Conservation (phyloP, 495 filamentous ascomycete genomes). For the Sabuloglossum arenarium region DNA sequence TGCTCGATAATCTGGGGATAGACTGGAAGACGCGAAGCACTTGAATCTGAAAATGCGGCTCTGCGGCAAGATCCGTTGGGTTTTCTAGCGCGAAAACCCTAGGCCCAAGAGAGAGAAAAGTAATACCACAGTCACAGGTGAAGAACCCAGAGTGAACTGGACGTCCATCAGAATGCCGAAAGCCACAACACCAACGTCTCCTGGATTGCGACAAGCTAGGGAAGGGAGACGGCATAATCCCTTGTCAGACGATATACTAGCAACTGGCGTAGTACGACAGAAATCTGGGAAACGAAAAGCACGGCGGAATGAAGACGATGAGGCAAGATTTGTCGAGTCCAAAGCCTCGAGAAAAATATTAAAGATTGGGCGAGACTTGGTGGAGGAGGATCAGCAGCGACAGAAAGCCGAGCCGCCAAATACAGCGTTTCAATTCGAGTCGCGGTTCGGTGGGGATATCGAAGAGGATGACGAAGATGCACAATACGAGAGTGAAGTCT, state of each 20-base stretch:
- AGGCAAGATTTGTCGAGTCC: slow-evolving; percentile 2
- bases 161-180: background rate
- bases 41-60: background rate
- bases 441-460: slow-evolving; percentile 29
- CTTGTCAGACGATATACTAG: slow-evolving; percentile 4
- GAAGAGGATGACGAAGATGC: slow-evolving; percentile 22
- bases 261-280: background rate
- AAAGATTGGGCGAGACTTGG: slow-evolving; percentile 21
- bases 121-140: no score
- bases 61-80: background rate
- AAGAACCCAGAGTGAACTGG: no score
- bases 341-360: slow-evolving; percentile 5
- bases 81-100: background rate
- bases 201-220: background rate
- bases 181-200: background rate
- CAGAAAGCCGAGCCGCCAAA: slow-evolving; percentile 18
- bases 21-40: background rate
- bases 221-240: slow-evolving; percentile 5
- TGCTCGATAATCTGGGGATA: background rate
- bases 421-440: slow-evolving; percentile 44
- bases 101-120: no score
- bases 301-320: slow-evolving; percentile 5
- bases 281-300: slow-evolving; percentile 4
- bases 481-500: slow-evolving; percentile 31
- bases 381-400: slow-evolving; percentile 39